Base-by-base conservation (phyloP, 352 stramenopile species). In the Salisapilia sapeloensis region DNA sequence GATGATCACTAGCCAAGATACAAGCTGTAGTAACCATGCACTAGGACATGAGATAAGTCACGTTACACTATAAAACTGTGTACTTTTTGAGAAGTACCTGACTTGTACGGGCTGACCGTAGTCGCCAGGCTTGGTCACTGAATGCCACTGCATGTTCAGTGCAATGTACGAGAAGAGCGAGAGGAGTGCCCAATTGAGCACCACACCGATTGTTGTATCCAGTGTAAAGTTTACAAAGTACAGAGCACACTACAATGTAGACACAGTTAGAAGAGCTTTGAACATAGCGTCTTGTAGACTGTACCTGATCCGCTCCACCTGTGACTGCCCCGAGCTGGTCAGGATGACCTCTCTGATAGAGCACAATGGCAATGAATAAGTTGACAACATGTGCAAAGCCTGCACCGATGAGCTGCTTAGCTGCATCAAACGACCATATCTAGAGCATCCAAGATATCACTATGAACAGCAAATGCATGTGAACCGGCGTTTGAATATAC, bases 221-320 rank as follows among this genome's bases (percentile, higher is more conserved):
- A 90, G 53, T 19, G 72, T 79, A 37, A 90, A 92, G 44, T 92
- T 90, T 19, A 92, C 67, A 54, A 90, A 92, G 38, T 90, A 92
- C 29, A 86, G 75, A 2, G 74, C 77, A 35, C 77, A 92, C 61
- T 87, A 11, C 23, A 15, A 20, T 2, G 19, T 12, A 7, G 18
- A 19, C n/a, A n/a, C n/a, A n/a, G n/a, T n/a, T n/a, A n/a, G n/a
- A n/a, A n/a, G n/a, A n/a, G n/a, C n/a, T n/a, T n/a, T n/a, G n/a
- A n/a, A n/a, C 6, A 44, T 14, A n/a, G n/a, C n/a, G n/a, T n/a
- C n/a, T n/a, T n/a, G n/a, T n/a, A n/a, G n/a, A n/a, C n/a, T n/a
- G 16, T 38, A 79, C 63, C 61, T 82, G 65, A 37, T 84, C 69
- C 25, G 65, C 50, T 8, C 33, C 32, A 24, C 61, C 38, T 20